These are phyloP conservation scores for Cryptococcus jaspeensis DNA, from an alignment of 1,284 basidiomycete genomes.

Conservation along the genomic window DNA sequence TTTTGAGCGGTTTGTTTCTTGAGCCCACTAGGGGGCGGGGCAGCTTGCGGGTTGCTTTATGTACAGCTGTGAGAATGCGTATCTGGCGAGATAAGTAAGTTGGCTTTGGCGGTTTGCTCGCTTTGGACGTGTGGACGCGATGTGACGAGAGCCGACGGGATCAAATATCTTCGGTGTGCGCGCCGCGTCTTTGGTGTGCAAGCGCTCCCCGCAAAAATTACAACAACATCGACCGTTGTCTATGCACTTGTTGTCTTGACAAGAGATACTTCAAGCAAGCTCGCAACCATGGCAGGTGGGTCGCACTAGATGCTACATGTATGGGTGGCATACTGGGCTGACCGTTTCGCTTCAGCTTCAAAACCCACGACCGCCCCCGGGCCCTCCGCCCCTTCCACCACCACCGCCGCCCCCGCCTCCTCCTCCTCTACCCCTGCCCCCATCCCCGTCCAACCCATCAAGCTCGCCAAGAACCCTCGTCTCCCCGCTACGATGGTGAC, in stretches of 20 bases:
- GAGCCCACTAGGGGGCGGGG: too few species aligned
- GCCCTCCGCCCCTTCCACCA: not conserved
- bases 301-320: not conserved
- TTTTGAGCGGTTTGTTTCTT: too few species aligned
- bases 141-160: not conserved
- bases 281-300: conserved; percentile 5
- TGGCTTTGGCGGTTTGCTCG: too few species aligned
- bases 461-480: conserved; percentile 44
- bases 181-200: too few species aligned
- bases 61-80: too few species aligned
- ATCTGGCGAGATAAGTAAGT: not conserved
- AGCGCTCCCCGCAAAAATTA: not conserved
- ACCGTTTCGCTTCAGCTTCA: not conserved
- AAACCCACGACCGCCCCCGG: not conserved
- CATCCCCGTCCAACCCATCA: conserved; percentile 27
- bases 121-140: not conserved
- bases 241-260: not conserved
- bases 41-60: too few species aligned
- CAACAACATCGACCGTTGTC: not conserved
- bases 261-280: too few species aligned
- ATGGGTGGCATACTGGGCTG: not conserved
- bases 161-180: not conserved
- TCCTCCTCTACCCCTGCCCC: not conserved
- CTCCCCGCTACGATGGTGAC: conserved; percentile 49
- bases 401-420: conserved; percentile 11